Base-by-base conservation (phyloP, 257 asterid genomes). In the Cinchona pubescens region DNA sequence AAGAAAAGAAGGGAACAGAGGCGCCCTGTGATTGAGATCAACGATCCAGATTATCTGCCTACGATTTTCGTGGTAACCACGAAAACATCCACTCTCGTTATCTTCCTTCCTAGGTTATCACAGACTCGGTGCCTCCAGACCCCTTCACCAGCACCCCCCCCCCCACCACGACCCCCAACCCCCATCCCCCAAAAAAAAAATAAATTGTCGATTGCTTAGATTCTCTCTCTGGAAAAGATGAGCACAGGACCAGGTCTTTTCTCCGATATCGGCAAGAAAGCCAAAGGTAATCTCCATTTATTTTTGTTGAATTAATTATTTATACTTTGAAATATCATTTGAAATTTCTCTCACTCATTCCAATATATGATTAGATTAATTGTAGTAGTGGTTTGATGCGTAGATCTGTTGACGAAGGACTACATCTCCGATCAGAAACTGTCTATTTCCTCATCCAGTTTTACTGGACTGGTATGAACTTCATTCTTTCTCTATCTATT, bases 211-310 rank as follows among this genome's bases (percentile, higher is more conserved):
- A 34, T 78, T 40, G 42, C 72, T n/a, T 75, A 13, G 70, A 75
- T 75, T 60, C 85, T 61, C 40, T 78, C 63, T 63, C 68, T 38
- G 27, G 42, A 49, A 77, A 76, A 86, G 46, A 94, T 94, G 98
- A 92, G 94, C 86, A 89, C 64, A 61, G 99, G 97, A 60, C 99
- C 97, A n/a, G 97, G 97, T 43, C 96, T 92, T 77, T 92, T 90
- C 92, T 81, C 96, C 32, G 96, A 92, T 80, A 88, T 94, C 70
- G 99, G 97, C 88, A 94, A 87, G 85, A 89, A 85, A 79, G 97
- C 99, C 83, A 92, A 84, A 92, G 99, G 99, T 88, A 34, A 75
- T 46, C 82, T 27, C 4, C 43, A 61, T 29, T 12, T n/a, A 10
- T n/a, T 27, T 40, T 55, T 5, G 9, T 27, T 34, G 59, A 56